Evolutionary conservation across 106 monocot genomes (phyloP).

Genomic region (Amphibolis antarctica): DNA sequence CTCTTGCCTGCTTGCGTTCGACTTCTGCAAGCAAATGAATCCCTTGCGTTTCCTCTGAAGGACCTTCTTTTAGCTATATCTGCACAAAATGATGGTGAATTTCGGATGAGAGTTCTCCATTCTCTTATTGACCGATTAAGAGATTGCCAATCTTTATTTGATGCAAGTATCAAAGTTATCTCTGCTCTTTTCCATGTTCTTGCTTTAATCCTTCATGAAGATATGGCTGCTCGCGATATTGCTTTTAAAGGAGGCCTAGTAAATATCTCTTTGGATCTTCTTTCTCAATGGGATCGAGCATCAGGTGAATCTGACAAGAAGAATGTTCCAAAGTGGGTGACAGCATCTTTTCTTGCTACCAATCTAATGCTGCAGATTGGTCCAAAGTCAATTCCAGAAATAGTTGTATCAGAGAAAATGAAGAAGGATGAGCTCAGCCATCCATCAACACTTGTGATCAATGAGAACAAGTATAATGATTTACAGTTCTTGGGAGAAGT

Average conservation of each 20-base stretch:
- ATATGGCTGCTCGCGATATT: constrained; percentile 59
- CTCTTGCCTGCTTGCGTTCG: constrained; percentile 58
- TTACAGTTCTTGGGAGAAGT: constrained; percentile 10
- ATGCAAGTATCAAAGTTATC: constrained; percentile 18
- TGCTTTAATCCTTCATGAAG: constrained; percentile 87
- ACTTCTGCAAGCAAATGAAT: constrained; percentile 69
- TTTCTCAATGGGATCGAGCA: constrained; percentile 52
- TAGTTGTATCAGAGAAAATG: constrained; percentile 37
- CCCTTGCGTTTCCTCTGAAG: constrained; percentile 73
- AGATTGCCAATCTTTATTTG: constrained; percentile 24
- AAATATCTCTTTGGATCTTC: constrained; percentile 58
- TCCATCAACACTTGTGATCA: constrained; percentile 41
- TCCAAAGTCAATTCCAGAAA: constrained; percentile 45
- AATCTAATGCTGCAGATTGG: constrained; percentile 81
- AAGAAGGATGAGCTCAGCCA: constrained; percentile 34
- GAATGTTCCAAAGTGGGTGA: constrained; percentile 82
- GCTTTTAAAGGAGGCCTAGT: constrained; percentile 58
- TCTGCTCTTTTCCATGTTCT: constrained; percentile 87
- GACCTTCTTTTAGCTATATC: constrained; percentile 81
- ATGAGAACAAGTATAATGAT: constrained; percentile 34
- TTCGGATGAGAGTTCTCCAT: constrained; percentile 47
- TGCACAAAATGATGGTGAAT: constrained; percentile 70
- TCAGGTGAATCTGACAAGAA: constrained; percentile 31
- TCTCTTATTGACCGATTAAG: constrained; percentile 66
- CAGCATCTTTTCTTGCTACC: constrained; percentile 85